Base-by-base conservation (phyloP, 2,329 filamentous ascomycete genomes). In the Drechslera avenae region DNA sequence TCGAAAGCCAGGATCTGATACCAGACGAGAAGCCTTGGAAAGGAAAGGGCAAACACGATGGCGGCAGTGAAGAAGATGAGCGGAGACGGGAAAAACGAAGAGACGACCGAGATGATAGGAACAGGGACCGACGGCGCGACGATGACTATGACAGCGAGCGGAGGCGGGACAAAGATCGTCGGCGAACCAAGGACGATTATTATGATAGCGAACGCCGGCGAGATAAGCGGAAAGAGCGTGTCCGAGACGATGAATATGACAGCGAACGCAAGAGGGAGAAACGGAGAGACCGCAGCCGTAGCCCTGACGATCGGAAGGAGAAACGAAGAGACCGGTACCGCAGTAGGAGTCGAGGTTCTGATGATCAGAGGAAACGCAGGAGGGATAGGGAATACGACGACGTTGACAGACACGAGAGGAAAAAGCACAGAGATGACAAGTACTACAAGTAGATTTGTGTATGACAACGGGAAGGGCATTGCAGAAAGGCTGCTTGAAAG, bases 1-100 rank as follows among this genome's bases (percentile, higher is more conserved):
- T 81, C 39, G 80, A 82, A 62, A 74, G 78, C 34, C 73, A 79
- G 50, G 79, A 79, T 43, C 67, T 76, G 39, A 69, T 76, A 37
- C 62, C 68, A 14, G 76, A 75, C 33, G 72, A 77, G 53, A 73
- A 75, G 35, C 46, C 55, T 4, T 52, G 48, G 8, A 55, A 48
- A 45, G 30, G 42, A 14, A 52, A 51, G 31, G 54, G 42, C 47
- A 58, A 46, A 39, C 46, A 61, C 39, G 49, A 57, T 14, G 58
- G 61, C 5, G 46, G 55, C 14, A 47, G 36, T 14, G 62, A 62
- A 5, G 50, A 62, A 5, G 54, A 62, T 9, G 57, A 59, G n/a
- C 46, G 53, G 7, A 56, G 57, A 31, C 56, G 54, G 14, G 59
- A 62, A 4, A 62, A 62, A 34, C 58, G 59, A 31, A 55, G 50